A percentile compares a stretch with the other conserved stretches of the same genome.
phyloP scores from a whole-genome alignment of 2,329 filamentous ascomycete genomes.

The Ceratocystis albifundus region DNA sequence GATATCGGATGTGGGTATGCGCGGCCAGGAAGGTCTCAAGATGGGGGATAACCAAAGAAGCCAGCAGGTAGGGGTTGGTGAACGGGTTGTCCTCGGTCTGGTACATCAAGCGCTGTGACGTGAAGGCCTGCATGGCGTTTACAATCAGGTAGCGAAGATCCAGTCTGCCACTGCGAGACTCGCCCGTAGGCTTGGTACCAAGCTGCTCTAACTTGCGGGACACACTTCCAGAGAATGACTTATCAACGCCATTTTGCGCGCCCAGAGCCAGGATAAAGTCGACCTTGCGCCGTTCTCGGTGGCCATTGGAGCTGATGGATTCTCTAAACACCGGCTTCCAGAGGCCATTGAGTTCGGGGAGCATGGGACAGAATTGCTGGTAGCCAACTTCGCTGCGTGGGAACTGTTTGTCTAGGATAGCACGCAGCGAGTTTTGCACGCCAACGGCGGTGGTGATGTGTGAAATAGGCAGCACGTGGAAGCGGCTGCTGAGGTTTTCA shows the following conservation, averaged over 20 bases:
- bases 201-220: slow-evolving; percentile 44
- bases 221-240: slow-evolving; percentile 39
- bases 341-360: slow-evolving; percentile 39
- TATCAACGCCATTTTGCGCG: slow-evolving; percentile 43
- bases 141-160: slow-evolving; percentile 50
- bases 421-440: slow-evolving; percentile 47
- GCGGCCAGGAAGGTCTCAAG: slow-evolving; percentile 48
- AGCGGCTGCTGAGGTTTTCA: slow-evolving; percentile 18
- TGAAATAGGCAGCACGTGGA: slow-evolving; percentile 33
- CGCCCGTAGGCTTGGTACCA: slow-evolving; percentile 39
- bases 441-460: slow-evolving; percentile 39
- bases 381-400: slow-evolving; percentile 38
- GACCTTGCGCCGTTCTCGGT: slow-evolving; percentile 33
- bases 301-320: slow-evolving; percentile 24
- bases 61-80: slow-evolving; percentile 42
- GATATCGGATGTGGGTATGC: slow-evolving; percentile 42
- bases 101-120: slow-evolving; percentile 39
- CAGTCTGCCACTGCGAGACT: slow-evolving; percentile 44
- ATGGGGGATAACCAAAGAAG: slow-evolving; percentile 48
- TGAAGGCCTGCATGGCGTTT: slow-evolving; percentile 49
- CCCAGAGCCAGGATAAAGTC: slow-evolving; percentile 52
- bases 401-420: slow-evolving; percentile 41
- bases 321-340: slow-evolving; percentile 44
- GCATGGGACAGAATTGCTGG: slow-evolving; percentile 37
- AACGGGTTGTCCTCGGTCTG: slow-evolving; percentile 45